Percentiles rank a stretch among this genome's conserved stretches.
Evolutionary conservation across 225 moss, liverwort and hornwort species (phyloP).

Genomic region (Rhytidiadelphus loreus): DNA sequence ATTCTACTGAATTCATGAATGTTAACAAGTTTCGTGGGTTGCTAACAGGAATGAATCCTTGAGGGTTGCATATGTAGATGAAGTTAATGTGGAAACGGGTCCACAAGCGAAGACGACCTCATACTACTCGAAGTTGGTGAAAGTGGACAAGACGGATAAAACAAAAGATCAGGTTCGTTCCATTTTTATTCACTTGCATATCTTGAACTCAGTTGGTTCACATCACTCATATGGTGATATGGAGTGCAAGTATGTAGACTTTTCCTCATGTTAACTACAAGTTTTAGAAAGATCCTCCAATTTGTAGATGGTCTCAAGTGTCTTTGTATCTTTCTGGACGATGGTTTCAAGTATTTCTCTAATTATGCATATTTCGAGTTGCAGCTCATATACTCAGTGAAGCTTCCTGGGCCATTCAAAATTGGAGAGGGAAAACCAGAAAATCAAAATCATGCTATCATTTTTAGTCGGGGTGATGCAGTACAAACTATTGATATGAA

Average conservation of each 20-base stretch:
- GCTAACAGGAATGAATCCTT: conserved; percentile 70
- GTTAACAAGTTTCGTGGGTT: background rate
- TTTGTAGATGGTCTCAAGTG: background rate
- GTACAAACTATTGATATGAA: conserved; percentile 99
- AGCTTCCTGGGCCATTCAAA: conserved; percentile 78
- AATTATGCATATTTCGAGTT: background rate
- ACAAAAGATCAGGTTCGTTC: conserved; percentile 67
- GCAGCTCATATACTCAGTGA: conserved; percentile 89
- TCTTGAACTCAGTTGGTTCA: background rate
- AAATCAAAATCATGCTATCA: conserved; percentile 97
- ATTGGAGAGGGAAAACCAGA: conserved; percentile 98
- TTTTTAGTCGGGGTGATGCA: conserved; percentile 92
- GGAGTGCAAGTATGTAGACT: background rate
- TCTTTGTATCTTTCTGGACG: background rate
- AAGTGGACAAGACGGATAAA: conserved; percentile 83
- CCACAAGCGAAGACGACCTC: conserved; percentile 29
- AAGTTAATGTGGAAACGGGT: conserved; percentile 39
- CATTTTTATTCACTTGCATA: background rate
- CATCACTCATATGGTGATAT: background rate
- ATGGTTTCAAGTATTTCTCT: background rate
- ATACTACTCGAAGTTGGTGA: conserved; percentile 83
- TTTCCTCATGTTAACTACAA: background rate
- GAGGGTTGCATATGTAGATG: conserved; percentile 85
- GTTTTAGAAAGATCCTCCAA: background rate
- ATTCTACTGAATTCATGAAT: background rate